Evolutionary conservation across 2,329 filamentous ascomycete genomes (phyloP).

Genomic region (Penicillium sp.): DNA sequence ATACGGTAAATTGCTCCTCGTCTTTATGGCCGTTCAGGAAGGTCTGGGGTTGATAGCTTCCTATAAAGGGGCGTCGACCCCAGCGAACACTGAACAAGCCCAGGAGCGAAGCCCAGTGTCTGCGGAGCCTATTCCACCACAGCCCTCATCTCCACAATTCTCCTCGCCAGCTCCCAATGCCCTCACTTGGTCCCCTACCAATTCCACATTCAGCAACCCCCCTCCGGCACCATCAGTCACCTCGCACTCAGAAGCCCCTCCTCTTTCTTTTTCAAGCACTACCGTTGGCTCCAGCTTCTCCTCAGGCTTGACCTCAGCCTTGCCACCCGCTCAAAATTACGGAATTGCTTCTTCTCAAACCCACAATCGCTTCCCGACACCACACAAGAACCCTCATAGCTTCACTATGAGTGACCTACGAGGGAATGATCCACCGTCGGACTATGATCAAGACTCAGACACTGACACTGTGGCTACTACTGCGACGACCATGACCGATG

Average conservation of each 20-base stretch:
- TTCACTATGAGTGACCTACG: slow-evolving; percentile 37
- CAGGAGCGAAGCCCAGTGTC: slow-evolving; percentile 9
- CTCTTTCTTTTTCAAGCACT: slow-evolving; percentile 36
- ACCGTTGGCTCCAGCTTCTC: slow-evolving; percentile 31
- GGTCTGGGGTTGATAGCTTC: slow-evolving; percentile 34
- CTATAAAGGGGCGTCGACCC: slow-evolving; percentile 18
- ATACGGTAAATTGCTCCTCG: slow-evolving; percentile 41
- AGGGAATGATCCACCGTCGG: slow-evolving; percentile 34
- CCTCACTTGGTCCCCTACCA: slow-evolving; percentile 18
- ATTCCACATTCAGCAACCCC: slow-evolving; percentile 14
- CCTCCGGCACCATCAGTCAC: slow-evolving; percentile 24
- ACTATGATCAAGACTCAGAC: slow-evolving; percentile 40
- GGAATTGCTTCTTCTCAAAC: slow-evolving; percentile 24
- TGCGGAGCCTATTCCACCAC: slow-evolving; percentile 7
- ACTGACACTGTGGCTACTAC: slow-evolving; percentile 40
- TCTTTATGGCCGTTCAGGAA: slow-evolving; percentile 45
- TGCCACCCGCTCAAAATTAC: slow-evolving; percentile 27
- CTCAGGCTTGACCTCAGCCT: slow-evolving; percentile 17
- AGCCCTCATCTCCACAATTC: slow-evolving; percentile 15
- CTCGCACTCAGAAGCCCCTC: slow-evolving; percentile 25
- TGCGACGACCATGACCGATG: slow-evolving; percentile 36
- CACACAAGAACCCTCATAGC: slow-evolving; percentile 29
- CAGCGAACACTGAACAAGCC: slow-evolving; percentile 8
- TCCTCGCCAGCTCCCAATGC: slow-evolving; percentile 5
- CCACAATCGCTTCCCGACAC: slow-evolving; percentile 19